Evolutionary conservation across 177 flowering plant genomes (phyloP).

Genomic region (Telopea speciosissima): DNA sequence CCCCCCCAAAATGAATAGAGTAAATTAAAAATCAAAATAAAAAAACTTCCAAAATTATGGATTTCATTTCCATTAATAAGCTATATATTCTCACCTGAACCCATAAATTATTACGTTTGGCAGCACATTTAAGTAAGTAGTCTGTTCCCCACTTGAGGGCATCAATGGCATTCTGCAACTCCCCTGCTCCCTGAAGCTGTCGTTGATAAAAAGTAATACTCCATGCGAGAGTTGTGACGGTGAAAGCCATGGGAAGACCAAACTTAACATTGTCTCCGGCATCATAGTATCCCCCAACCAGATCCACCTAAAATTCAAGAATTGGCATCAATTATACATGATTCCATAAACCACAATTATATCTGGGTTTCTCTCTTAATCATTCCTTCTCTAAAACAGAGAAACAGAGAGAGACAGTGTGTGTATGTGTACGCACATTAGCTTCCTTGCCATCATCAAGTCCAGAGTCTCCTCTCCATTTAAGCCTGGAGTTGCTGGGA

Average conservation of each 20-base stretch:
- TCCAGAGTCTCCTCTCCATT: slow-evolving; percentile 83
- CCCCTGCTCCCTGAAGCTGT: slow-evolving; percentile 57
- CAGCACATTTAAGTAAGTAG: slow-evolving; percentile 60
- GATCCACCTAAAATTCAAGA: slow-evolving; percentile 41
- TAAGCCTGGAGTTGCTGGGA: slow-evolving; percentile 40
- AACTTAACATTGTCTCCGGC: slow-evolving; percentile 96
- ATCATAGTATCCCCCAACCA: slow-evolving; percentile 84
- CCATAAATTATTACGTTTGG: slow-evolving; percentile 36
- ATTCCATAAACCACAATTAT: too few relatives aligned
- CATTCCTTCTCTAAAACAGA: too few relatives aligned
- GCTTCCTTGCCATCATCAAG: slow-evolving; percentile 65
- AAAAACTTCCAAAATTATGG: too few relatives aligned
- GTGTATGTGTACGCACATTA: slow-evolving; percentile 27
- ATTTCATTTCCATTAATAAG: too few relatives aligned
- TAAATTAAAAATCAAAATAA: too few relatives aligned
- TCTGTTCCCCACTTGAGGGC: slow-evolving; percentile 90
- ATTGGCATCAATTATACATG: too few relatives aligned
- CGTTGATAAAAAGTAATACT: slow-evolving; percentile 38
- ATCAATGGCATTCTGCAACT: slow-evolving; percentile 40
- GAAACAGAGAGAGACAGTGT: too few relatives aligned
- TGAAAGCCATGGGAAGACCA: slow-evolving; percentile 93
- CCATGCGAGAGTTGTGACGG: slow-evolving; percentile 81
- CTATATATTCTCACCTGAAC: slow-evolving; percentile 88
- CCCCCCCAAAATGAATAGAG: too few relatives aligned
- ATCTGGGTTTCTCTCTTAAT: too few relatives aligned